Conservation (phyloP, 352 stramenopile species). For the Phytophthora fragariaefolia region DNA sequence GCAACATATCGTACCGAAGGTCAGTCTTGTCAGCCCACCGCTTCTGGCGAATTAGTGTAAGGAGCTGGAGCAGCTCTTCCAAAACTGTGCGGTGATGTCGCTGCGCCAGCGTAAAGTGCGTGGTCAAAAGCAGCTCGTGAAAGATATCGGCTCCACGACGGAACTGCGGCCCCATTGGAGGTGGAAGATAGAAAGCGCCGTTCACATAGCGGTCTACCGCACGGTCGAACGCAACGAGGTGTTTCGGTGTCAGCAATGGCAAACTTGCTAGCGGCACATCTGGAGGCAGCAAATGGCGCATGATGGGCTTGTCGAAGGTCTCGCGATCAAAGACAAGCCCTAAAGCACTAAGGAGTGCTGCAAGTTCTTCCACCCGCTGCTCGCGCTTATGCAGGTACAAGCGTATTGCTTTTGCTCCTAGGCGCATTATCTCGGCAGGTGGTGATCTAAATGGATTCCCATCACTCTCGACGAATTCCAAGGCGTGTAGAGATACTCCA, state of each 20-base stretch:
- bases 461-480: slow-evolving; percentile 65
- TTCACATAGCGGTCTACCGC: slow-evolving; percentile 73
- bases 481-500: slow-evolving; percentile 40
- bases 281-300: slow-evolving; percentile 40
- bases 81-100: slow-evolving; percentile 57
- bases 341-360: slow-evolving; percentile 42
- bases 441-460: slow-evolving; percentile 80
- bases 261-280: slow-evolving; percentile 26
- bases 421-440: slow-evolving; percentile 65
- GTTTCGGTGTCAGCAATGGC: slow-evolving; percentile 56
- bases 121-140: slow-evolving; percentile 55
- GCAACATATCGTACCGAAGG: slow-evolving; percentile 66
- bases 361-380: slow-evolving; percentile 61
- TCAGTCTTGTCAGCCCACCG: slow-evolving; percentile 82
- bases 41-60: slow-evolving; percentile 62
- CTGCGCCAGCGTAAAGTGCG: slow-evolving; percentile 63
- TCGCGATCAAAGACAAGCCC: slow-evolving; percentile 45
- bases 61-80: slow-evolving; percentile 57
- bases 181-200: slow-evolving; percentile 67
- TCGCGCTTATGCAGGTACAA: slow-evolving; percentile 68
- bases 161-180: slow-evolving; percentile 24
- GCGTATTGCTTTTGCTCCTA: slow-evolving; percentile 57
- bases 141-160: slow-evolving; percentile 66
- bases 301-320: slow-evolving; percentile 50
- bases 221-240: slow-evolving; percentile 58